phyloP scores from a whole-genome alignment of 257 asterid genomes.

The Solanum etuberosum region DNA sequence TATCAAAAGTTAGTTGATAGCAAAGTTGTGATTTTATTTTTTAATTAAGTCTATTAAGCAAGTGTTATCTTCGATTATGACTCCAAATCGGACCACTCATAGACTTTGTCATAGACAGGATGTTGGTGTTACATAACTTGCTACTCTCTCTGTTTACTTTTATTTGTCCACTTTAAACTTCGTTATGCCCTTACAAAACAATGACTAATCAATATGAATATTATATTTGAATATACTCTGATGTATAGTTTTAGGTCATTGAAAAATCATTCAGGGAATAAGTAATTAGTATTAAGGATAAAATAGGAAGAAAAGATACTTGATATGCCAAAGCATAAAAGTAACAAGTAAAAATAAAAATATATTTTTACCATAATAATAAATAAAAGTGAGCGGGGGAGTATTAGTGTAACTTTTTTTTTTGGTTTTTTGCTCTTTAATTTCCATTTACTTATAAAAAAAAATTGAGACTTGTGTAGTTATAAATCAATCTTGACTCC shows the following conservation, averaged over 20 bases:
- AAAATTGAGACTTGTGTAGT: neutral
- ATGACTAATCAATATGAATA: too few species aligned
- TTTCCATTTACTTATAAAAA: neutral
- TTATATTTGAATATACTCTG: too few species aligned
- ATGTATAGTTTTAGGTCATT: too few species aligned
- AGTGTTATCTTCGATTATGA: too few species aligned
- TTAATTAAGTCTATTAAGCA: too few species aligned
- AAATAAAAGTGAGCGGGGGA: neutral
- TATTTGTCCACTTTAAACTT: too few species aligned
- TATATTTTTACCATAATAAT: too few species aligned
- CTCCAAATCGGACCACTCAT: neutral
- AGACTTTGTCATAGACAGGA: neutral
- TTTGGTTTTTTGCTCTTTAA: neutral
- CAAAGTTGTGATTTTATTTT: neutral
- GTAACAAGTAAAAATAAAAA: neutral
- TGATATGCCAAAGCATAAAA: neutral
- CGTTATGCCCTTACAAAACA: neutral
- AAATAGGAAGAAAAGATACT: too few species aligned
- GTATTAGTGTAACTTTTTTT: neutral
- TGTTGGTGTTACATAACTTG: neutral
- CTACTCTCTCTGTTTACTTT: too few species aligned
- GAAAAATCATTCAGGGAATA: too few species aligned
- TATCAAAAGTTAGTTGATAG: neutral
- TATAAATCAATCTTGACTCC: neutral
- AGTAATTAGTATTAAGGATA: too few species aligned